phyloP scores from a whole-genome alignment of 805 yeast species.

The Starmerella sp. region DNA sequence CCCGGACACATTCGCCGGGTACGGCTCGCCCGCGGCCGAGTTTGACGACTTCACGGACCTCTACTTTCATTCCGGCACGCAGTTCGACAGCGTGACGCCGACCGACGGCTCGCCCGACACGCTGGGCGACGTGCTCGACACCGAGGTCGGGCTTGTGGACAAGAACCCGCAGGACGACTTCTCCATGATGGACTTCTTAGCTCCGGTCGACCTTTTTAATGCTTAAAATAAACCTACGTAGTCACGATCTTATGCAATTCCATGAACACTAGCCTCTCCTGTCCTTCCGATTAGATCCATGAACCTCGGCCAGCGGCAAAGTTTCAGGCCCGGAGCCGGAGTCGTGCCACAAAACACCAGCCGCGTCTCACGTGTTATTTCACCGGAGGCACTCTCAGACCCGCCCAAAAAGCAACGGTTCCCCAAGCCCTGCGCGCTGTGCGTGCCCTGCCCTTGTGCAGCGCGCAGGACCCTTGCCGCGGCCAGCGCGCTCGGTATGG shows the following conservation, averaged over 20 bases:
- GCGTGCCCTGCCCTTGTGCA: too few relatives aligned
- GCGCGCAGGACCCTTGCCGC: too few relatives aligned
- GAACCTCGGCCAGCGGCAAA: neutral
- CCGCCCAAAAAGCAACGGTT: neutral
- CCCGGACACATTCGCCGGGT: neutral
- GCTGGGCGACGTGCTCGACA: neutral
- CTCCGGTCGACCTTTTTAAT: constrained; percentile 15
- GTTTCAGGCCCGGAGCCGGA: neutral
- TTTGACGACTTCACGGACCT: constrained; percentile 13
- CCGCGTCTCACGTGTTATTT: neutral
- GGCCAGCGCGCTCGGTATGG: too few relatives aligned
- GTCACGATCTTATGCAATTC: constrained; percentile 1
- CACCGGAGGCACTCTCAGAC: neutral
- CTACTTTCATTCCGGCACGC: constrained; percentile 7
- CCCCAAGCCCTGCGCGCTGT: too few relatives aligned
- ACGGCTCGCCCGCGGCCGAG: neutral
- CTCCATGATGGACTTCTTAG: constrained; percentile 15
- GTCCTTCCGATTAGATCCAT: neutral
- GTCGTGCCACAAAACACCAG: neutral
- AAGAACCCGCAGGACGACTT: constrained; percentile 2
- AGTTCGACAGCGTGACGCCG: neutral
- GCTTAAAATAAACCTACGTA: neutral
- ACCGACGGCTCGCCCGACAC: neutral
- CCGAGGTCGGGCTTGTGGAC: neutral
- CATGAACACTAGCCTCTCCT: neutral